phyloP scores from a whole-genome alignment of 345 rosid species.

The Brassica juncea region DNA sequence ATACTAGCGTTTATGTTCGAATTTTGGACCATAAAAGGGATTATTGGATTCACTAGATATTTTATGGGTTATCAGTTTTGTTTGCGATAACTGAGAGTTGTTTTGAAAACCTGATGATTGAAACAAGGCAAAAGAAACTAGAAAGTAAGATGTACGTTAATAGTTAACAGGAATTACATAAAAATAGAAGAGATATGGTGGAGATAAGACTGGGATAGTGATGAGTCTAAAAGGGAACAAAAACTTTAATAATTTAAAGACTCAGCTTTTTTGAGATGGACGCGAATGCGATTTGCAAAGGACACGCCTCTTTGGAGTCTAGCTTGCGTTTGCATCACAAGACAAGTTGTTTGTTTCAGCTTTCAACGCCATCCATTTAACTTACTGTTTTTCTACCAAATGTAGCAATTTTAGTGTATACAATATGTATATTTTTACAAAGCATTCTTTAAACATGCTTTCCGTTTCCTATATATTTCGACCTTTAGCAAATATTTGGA shows the following conservation, averaged over 20 bases:
- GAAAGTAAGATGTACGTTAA: constrained; percentile 21
- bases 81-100: constrained; percentile 4
- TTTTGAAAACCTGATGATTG: constrained; percentile 10
- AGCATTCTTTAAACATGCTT: neutral
- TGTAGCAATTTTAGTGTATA: neutral
- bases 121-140: constrained; percentile 24
- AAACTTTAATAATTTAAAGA: constrained; percentile 37
- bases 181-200: neutral
- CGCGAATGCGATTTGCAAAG: constrained; percentile 34
- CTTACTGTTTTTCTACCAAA: constrained; percentile 2
- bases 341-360: constrained; percentile 27
- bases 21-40: constrained; percentile 1
- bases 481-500: neutral
- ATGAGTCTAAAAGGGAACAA: constrained; percentile 30
- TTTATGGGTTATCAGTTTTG: neutral
- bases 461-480: neutral
- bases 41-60: constrained; percentile 14
- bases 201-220: constrained; percentile 38
- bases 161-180: neutral
- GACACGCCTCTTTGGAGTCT: constrained; percentile 39
- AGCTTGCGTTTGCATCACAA: constrained; percentile 31
- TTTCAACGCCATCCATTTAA: constrained; percentile 9
- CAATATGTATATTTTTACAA: neutral
- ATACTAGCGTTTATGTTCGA: neutral
- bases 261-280: constrained; percentile 13